Conservation (phyloP, 202 grass and related monocot species). For the Digitaria exilis region DNA sequence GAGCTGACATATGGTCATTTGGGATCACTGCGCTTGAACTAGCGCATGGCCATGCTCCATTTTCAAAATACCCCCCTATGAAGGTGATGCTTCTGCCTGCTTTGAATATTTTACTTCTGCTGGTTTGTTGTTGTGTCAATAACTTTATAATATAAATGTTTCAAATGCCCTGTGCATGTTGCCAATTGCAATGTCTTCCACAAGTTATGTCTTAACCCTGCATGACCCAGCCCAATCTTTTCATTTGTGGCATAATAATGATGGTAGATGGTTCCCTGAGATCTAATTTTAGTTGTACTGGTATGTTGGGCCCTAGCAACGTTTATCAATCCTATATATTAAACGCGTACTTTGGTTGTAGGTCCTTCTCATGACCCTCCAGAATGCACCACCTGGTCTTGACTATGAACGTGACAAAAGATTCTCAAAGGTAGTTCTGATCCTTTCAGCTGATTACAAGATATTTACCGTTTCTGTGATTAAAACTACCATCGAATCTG, state of each 20-base stretch:
- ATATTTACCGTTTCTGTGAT: conserved; percentile 25
- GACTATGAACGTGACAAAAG: conserved; percentile 97
- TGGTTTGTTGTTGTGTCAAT: conserved; percentile 1
- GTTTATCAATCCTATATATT: background rate
- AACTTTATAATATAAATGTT: conserved; percentile 12
- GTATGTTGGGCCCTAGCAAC: background rate
- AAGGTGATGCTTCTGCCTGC: conserved; percentile 53
- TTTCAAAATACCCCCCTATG: conserved; percentile 96
- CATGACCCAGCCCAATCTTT: background rate
- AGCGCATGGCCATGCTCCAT: conserved; percentile 93
- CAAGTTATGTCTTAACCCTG: background rate
- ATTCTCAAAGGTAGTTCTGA: conserved; percentile 92
- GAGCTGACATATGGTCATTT: conserved; percentile 99
- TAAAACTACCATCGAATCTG: conserved; percentile 6
- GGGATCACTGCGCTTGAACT: conserved; percentile 95
- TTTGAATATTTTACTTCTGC: conserved; percentile 8
- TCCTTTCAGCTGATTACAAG: conserved; percentile 60
- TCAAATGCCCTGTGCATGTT: background rate
- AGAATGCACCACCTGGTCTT: conserved; percentile 98
- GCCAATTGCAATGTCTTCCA: conserved; percentile 13
- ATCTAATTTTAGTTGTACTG: conserved; percentile 4
- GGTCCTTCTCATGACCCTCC: conserved; percentile 99
- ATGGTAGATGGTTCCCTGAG: background rate
- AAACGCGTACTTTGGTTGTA: conserved; percentile 41
- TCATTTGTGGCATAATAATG: background rate